Percentiles rank a stretch among this genome's conserved stretches.
These are phyloP conservation scores for Periconia sp. DNA, from an alignment of 2,329 filamentous ascomycete species.

Conservation along the genomic window DNA sequence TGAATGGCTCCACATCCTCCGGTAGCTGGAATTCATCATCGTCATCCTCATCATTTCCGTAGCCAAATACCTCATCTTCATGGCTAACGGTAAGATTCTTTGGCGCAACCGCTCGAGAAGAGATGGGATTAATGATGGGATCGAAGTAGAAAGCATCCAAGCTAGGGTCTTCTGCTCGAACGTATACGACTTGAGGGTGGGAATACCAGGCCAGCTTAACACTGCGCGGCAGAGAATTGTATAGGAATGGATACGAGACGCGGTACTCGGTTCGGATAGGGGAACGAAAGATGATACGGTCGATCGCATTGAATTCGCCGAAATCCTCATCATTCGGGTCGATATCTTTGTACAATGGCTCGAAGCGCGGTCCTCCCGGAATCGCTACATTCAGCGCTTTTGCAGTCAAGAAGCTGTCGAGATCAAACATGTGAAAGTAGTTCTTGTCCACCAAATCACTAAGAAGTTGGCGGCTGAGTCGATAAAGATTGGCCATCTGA, in stretches of 20 bases:
- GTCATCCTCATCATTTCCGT: slow-evolving; percentile 80
- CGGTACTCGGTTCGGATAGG: slow-evolving; percentile 95
- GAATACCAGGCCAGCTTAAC: slow-evolving; percentile 95
- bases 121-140: slow-evolving; percentile 96
- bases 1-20: slow-evolving; percentile 80
- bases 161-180: slow-evolving; percentile 81
- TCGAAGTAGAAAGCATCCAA: slow-evolving; percentile 98
- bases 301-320: slow-evolving; percentile 98
- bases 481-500: slow-evolving; percentile 95
- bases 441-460: slow-evolving; percentile 95
- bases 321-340: slow-evolving; percentile 99
- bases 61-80: slow-evolving; percentile 91
- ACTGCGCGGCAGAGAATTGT: slow-evolving; percentile 94
- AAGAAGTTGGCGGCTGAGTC: slow-evolving; percentile 86
- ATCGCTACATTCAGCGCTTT: slow-evolving; percentile 97
- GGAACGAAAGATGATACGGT: slow-evolving; percentile 96
- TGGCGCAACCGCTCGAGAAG: slow-evolving; percentile 88
- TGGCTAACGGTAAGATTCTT: slow-evolving; percentile 93
- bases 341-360: slow-evolving; percentile 97
- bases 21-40: slow-evolving; percentile 85
- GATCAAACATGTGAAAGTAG: slow-evolving; percentile 96
- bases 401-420: slow-evolving; percentile 92
- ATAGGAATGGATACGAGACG: slow-evolving; percentile 91
- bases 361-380: slow-evolving; percentile 95
- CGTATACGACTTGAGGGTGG: slow-evolving; percentile 90